These are phyloP conservation scores for Cronartium ribicola DNA, from an alignment of 1,284 basidiomycete species.

Conservation along the genomic window DNA sequence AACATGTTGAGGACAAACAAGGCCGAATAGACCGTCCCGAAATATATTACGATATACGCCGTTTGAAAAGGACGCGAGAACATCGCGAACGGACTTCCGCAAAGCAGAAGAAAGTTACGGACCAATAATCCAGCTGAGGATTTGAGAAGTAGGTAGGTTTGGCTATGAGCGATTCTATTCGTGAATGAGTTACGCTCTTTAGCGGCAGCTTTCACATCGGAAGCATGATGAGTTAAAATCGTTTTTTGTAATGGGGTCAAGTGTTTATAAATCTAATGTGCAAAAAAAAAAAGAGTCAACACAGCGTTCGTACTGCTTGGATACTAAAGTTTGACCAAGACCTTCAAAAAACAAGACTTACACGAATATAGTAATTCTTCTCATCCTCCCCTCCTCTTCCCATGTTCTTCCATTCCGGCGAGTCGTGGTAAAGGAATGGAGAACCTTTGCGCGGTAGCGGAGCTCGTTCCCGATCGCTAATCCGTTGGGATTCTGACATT, in stretches of 20 bases:
- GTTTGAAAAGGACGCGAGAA: slow-evolving; percentile 32
- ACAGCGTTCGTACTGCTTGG: not conserved
- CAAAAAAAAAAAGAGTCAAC: not conserved
- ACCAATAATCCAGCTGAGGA: slow-evolving; percentile 3
- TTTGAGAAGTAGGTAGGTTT: slow-evolving; percentile 21
- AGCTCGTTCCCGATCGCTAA: slow-evolving; percentile 12
- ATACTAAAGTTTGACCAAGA: not conserved
- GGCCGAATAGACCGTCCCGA: slow-evolving; percentile 15
- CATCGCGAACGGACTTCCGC: slow-evolving; percentile 12
- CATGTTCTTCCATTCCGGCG: slow-evolving; percentile 20
- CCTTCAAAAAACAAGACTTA: not conserved
- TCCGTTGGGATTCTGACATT: not conserved
- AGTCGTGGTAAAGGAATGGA: slow-evolving; percentile 34
- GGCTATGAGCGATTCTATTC: slow-evolving; percentile 1
- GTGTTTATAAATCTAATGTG: slow-evolving; percentile 24
- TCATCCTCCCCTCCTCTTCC: slow-evolving; percentile 37
- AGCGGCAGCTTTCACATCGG: slow-evolving; percentile 16
- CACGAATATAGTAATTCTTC: slow-evolving; percentile 28
- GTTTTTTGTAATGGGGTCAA: slow-evolving; percentile 30
- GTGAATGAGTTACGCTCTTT: slow-evolving; percentile 8
- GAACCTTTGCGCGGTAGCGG: not conserved
- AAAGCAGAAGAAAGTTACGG: slow-evolving; percentile 13
- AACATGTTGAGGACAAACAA: slow-evolving; percentile 25
- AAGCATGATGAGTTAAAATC: slow-evolving; percentile 27
- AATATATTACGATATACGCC: slow-evolving; percentile 21